These are phyloP conservation scores for Raffaelea arxii DNA, from an alignment of 2,329 filamentous ascomycete genomes.

Conservation along the genomic window DNA sequence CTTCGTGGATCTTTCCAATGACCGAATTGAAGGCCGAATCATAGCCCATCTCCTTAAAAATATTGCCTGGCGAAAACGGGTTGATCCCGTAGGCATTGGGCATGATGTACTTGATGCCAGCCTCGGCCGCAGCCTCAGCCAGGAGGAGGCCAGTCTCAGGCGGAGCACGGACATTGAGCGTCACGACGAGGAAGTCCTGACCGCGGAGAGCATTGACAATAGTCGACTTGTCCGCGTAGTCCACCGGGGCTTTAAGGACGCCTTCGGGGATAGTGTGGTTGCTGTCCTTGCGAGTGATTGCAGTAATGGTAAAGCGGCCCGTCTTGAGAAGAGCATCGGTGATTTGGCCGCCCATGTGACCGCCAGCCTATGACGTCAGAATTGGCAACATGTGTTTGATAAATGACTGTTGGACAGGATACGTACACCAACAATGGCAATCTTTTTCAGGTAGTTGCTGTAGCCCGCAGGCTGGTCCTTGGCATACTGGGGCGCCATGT, in stretches of 20 bases:
- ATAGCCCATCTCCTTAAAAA: slow-evolving; percentile 22
- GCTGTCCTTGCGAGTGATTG: slow-evolving; percentile 33
- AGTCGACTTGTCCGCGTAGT: slow-evolving; percentile 32
- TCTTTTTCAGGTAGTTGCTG: slow-evolving; percentile 15
- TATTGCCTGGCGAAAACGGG: too few species aligned
- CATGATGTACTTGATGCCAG: slow-evolving; percentile 44
- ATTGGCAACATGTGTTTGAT: too few species aligned
- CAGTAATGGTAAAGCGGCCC: slow-evolving; percentile 41
- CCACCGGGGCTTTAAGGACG: slow-evolving; percentile 29
- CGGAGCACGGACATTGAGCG: slow-evolving; percentile 33
- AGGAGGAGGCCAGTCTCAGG: slow-evolving; percentile 37
- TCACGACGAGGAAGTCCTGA: slow-evolving; percentile 48
- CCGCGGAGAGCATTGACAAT: slow-evolving; percentile 39
- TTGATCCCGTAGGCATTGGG: slow-evolving; percentile 48
- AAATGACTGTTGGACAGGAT: too few species aligned
- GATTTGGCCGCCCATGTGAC: slow-evolving; percentile 29
- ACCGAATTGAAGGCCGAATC: slow-evolving; percentile 11
- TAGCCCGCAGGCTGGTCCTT: slow-evolving; percentile 19
- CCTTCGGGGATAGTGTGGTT: slow-evolving; percentile 30
- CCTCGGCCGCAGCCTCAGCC: slow-evolving; percentile 42
- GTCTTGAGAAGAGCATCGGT: slow-evolving; percentile 30
- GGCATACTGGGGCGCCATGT: too few species aligned
- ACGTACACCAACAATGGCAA: slow-evolving; percentile 18
- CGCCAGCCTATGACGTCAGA: slow-evolving; percentile 32
- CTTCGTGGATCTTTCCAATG: slow-evolving; percentile 27